Evolutionary conservation across 2,329 filamentous ascomycete genomes (phyloP).

Genomic region (Trichoderma hamatum): DNA sequence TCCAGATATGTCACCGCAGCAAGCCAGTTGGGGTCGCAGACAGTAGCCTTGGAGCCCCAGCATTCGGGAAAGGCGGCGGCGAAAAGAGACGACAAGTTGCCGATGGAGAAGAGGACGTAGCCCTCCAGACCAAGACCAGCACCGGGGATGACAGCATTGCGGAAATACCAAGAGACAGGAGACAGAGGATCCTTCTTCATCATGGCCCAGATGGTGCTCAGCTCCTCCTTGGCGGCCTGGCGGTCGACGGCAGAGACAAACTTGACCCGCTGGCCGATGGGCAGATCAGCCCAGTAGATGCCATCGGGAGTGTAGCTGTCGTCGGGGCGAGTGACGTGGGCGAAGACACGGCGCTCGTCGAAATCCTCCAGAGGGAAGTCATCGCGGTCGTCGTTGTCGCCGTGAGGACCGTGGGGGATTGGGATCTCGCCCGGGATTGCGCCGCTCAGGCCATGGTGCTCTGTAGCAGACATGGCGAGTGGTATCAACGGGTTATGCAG

Average conservation of each 20-base stretch:
- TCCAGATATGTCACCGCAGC: constrained; percentile 87
- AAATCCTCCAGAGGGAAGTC: constrained; percentile 48
- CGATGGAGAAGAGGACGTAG: constrained; percentile 96
- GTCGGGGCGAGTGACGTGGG: constrained; percentile 80
- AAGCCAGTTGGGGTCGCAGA: constrained; percentile 79
- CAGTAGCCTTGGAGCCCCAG: constrained; percentile 62
- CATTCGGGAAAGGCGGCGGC: constrained; percentile 73
- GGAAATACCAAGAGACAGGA: constrained; percentile 83
- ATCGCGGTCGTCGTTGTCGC: constrained; percentile 54
- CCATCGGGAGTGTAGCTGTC: constrained; percentile 84
- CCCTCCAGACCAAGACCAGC: constrained; percentile 91
- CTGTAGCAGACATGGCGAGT: constrained; percentile 9
- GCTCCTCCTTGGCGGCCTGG: constrained; percentile 69
- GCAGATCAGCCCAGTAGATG: constrained; percentile 91
- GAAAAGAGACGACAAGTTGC: constrained; percentile 86
- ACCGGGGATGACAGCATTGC: constrained; percentile 88
- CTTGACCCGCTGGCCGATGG: constrained; percentile 65
- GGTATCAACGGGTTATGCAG: constrained; percentile 3
- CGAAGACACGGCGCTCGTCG: constrained; percentile 67
- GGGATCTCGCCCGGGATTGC: constrained; percentile 55
- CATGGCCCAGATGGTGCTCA: constrained; percentile 71
- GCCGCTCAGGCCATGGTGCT: constrained; percentile 21
- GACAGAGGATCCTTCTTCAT: constrained; percentile 84
- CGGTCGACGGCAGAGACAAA: constrained; percentile 78
- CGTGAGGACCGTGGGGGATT: constrained; percentile 54